Evolutionary conservation across 2,329 filamentous ascomycete species (phyloP), one percentile per base, ranked within the genome.

Genomic region (Aurifilum marmelostoma): DNA sequence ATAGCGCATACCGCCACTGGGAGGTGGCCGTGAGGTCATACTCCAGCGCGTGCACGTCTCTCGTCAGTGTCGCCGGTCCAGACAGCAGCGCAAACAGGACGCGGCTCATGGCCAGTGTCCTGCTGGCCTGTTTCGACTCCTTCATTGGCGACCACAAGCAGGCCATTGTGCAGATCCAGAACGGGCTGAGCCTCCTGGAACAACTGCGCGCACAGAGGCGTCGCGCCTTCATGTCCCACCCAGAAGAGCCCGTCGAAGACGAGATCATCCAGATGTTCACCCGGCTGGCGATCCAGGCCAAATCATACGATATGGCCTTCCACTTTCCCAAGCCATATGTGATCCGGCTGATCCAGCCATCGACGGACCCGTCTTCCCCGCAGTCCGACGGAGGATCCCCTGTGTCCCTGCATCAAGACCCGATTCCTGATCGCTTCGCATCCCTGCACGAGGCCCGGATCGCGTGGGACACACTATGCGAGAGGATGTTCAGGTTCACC

Each of bases 271-370:
- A 87, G 63, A 89, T 90, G 80, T 90, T 90, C 73, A 89, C 85
- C 1, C 83, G 88, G 5, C 80, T 90, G 2, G 87, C 87, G 2
- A 88, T 90, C 58, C 88, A 90, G 75, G 88, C 88, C 58, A 90
- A 90, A 74, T 89, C 87, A 0, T 90, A 90, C 75, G 88, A 90
- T 73, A 87, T 90, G 87, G 88, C 88, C 41, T 90, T 90, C 74
- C 88, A 90, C 75, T 89, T 90, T 69, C 88, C 88, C 1, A 82
- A 87, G 39, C 87, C 88, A 0, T 88, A 84, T 67, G 87, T 89
- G 8, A 86, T 90, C 70, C 83, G 82, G 7, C 79, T 87, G 12
- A 83, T 82, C 1, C 79, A 83, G 70, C 70, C 78, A 60, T 66
- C 73, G 39, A 72, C 74, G 69, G 75, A 79, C 72, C 72, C 81